Evolutionary conservation across 2,329 filamentous ascomycete species (phyloP), one percentile per base, ranked within the genome.

Genomic region (Akanthomyces uredinophilus): DNA sequence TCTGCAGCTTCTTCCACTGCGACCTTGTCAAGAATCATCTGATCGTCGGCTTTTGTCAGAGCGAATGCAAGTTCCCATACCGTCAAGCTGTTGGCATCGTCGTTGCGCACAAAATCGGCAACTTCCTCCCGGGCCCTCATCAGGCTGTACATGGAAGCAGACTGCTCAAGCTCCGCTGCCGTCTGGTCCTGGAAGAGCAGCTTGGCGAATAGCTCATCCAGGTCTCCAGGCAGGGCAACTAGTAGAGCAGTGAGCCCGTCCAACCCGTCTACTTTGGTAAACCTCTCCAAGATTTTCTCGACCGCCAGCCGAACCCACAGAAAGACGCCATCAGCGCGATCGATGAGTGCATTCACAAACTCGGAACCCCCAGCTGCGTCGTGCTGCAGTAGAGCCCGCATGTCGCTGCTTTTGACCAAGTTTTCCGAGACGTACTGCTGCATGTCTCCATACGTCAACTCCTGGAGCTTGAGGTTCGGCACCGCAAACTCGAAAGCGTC

Each of bases 1-100:
- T 70, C 62, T 0, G 59, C 53, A 2, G 65, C 68, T 53, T 73
- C 66, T 16, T 69, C 47, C 2, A 70, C 68, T 1, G 63, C 14
- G 0, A 52, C 57, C 1, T 67, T 35, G 22, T 41, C 39, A 1
- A 70, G 39, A 0, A 65, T 65, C 8, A 66, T 22, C 1, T 29
- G 20, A 41, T 72, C 68, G 0, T 72, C 69, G 0, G 63, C 58
- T 6, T 55, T 51, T 2, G 62, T 18, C 0, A 71, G 64, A 2
- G 73, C 66, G 54, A 74, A 74, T 0, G 71, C 70, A 16, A 75
- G 50, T 43, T 75, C 73, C 73, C 72, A 74, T 3, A 75, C 64
- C 0, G 70, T 71, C 5, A 74, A 63, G 0, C 69, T 67, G 20
- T 67, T 69, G 0, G 73, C 68, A 0, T 70, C 69, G 8, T 75